A percentile compares a stretch with the other conserved stretches of the same genome.
Evolutionary conservation across 805 yeast genomes (phyloP).

Genomic region (Saturnispora diversa): DNA sequence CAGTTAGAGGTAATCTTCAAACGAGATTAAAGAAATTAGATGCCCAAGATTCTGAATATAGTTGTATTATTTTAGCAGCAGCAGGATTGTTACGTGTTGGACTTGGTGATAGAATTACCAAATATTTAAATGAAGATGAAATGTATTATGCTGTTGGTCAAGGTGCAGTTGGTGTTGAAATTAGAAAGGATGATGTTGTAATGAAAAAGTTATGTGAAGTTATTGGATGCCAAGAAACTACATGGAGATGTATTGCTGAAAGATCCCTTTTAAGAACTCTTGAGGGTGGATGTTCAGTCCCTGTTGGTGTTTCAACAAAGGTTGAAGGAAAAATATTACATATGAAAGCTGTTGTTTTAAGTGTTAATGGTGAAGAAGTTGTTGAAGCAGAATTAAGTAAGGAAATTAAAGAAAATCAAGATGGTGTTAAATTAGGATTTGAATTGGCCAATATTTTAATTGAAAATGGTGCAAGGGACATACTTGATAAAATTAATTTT

Average conservation of each 20-base stretch:
- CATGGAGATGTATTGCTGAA: slow-evolving; percentile 79
- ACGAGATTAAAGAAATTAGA: slow-evolving; percentile 82
- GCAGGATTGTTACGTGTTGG: slow-evolving; percentile 82
- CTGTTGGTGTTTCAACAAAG: slow-evolving; percentile 76
- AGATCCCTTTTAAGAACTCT: slow-evolving; percentile 76
- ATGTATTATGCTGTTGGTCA: slow-evolving; percentile 99
- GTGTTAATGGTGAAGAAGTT: slow-evolving; percentile 68
- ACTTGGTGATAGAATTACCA: slow-evolving; percentile 67
- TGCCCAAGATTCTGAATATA: slow-evolving; percentile 44
- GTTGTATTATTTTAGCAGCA: slow-evolving; percentile 80
- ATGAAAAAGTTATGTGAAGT: slow-evolving; percentile 52
- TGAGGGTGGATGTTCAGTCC: slow-evolving; percentile 98
- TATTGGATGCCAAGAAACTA: slow-evolving; percentile 58
- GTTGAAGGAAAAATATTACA: slow-evolving; percentile 35
- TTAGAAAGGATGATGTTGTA: slow-evolving; percentile 57
- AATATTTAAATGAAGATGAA: slow-evolving; percentile 58
- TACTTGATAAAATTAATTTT: slow-evolving; percentile 72
- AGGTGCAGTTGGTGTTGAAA: slow-evolving; percentile 93
- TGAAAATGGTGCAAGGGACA: slow-evolving; percentile 71
- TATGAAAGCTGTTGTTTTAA: slow-evolving; percentile 67
- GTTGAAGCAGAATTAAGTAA: slow-evolving; percentile 49
- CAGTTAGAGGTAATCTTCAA: slow-evolving; percentile 76
- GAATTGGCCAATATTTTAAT: slow-evolving; percentile 60
- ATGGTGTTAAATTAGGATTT: slow-evolving; percentile 65
- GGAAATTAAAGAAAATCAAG: slow-evolving; percentile 36